Evolutionary conservation across 2,329 filamentous ascomycete species (phyloP), one percentile per base, ranked within the genome.

Genomic region (Penicillium sp.): DNA sequence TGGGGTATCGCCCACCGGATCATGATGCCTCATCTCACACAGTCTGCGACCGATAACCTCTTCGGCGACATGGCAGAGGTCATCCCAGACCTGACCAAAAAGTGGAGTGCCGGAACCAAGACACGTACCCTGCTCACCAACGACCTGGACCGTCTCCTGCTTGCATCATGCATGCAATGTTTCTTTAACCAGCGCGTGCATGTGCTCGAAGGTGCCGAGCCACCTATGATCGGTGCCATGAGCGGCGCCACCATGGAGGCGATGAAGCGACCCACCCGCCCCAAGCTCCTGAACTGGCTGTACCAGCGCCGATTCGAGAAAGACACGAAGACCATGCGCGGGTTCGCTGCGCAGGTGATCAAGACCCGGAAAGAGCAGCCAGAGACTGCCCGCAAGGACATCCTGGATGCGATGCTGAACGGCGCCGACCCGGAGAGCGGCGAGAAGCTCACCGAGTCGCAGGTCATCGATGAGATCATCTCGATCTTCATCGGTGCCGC

Each of bases 381-480:
- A 0, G 78, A 82, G 17, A 80, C 81, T 9, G 51, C 54, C 29
- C 57, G 62, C 40, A 79, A 82, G 25, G 86, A 89, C 64, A 62
- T 88, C 13, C 78, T 89, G 21, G 79, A 84, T 54, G 79, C 81
- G 4, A 78, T 89, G 72, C 68, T 89, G 60, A 80, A 80, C 52
- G 80, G 76, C 6, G 80, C 77, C 33, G 87, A 89, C 60, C 82
- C 85, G 0, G 81, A 85, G 67, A 88, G 85, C 0, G 84, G 83
- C 38, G 77, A 80, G 61, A 73, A 73, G 6, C 76, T 89, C 63
- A 81, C 74, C 8, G 82, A 88, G 8, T 81, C 83, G 5, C 82
- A 84, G 57, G 80, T 89, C 54, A 80, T 87, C 52, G 84, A 88
- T 70, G 86, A 89, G 71, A 84, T 89, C 63, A 82, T 88, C 40